These are phyloP conservation scores for Paradendryphiella salina DNA, from an alignment of 2,329 filamentous ascomycete species.

Conservation along the genomic window DNA sequence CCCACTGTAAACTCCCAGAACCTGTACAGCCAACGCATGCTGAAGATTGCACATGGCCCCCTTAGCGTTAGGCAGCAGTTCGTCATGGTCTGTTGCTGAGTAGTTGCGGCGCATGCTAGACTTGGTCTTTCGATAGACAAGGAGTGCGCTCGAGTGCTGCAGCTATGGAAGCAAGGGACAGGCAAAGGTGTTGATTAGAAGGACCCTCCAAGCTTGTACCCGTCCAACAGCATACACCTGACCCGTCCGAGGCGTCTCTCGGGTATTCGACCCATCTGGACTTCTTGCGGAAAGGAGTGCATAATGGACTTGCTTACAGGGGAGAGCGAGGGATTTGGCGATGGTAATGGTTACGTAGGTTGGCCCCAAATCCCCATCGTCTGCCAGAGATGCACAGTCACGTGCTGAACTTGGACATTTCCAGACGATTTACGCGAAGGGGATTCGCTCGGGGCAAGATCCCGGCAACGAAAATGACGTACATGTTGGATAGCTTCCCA, in stretches of 20 bases:
- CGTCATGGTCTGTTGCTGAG: slow-evolving; percentile 16
- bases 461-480: slow-evolving; percentile 9
- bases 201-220: neutral
- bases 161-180: neutral
- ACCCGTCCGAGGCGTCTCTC: neutral
- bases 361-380: too few species aligned
- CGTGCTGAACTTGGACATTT: neutral
- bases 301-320: neutral
- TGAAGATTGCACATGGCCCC: slow-evolving; percentile 2
- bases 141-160: neutral
- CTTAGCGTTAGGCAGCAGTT: neutral
- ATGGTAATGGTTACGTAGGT: neutral
- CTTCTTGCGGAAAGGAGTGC: neutral
- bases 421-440: slow-evolving; percentile 15
- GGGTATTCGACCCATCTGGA: neutral
- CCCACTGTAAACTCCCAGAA: slow-evolving; percentile 60
- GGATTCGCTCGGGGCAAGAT: slow-evolving; percentile 1
- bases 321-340: neutral
- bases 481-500: neutral
- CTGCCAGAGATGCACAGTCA: neutral
- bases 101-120: slow-evolving; percentile 12
- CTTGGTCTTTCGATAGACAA: neutral
- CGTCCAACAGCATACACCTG: neutral
- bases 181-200: neutral
- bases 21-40: slow-evolving; percentile 53